Evolutionary conservation across 371 early-diverging fungal genomes (phyloP), one percentile per base, ranked within the genome.

Genomic region (Agmasoma carcini): DNA sequence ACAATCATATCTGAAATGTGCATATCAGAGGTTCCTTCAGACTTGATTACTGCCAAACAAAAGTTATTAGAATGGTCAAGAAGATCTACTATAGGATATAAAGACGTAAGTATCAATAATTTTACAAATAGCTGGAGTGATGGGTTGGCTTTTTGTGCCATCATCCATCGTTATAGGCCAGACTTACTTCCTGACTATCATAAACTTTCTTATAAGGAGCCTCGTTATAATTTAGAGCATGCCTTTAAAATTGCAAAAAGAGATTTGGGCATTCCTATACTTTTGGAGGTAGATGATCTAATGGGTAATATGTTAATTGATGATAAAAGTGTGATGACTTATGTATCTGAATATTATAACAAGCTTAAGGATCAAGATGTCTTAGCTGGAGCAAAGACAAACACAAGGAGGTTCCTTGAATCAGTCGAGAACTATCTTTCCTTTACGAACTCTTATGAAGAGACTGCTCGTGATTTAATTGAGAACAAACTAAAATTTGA

Each of bases 261-360:
- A 45, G 75, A 86, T 47, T 75, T 91, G 34, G 81, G 80, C 36
- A 93, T 93, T 61, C 85, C 91, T 14, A 78, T 73, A 55, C 72
- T 90, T 39, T 71, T 90, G 55, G 90, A 88, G 75, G 87, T 87
- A 2, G 91, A 90, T 66, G 96, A 95, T 74, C 77, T 95, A 22
- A 84, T 85, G 57, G 86, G 87, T 69, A 82, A 83, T n/a, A 69
- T 66, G 33, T 70, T 68, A 73, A 92, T 92, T 11, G 96, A 95
- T 77, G 90, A 91, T 59, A 80, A 83, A 29, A 91, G 90, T 2
- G 80, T 95, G 27, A 89, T 92, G 85, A 92, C 96, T 33, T 95
- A 95, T 68, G 87, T 93, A 11, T 88, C 91, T 6, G 85, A 88
- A 73, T 95, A 91, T 70, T 95, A 70, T 34, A 27, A 50, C 3